These are phyloP conservation scores for Aspergillus costaricaensis DNA, from an alignment of 2,329 filamentous ascomycete species.

Conservation along the genomic window DNA sequence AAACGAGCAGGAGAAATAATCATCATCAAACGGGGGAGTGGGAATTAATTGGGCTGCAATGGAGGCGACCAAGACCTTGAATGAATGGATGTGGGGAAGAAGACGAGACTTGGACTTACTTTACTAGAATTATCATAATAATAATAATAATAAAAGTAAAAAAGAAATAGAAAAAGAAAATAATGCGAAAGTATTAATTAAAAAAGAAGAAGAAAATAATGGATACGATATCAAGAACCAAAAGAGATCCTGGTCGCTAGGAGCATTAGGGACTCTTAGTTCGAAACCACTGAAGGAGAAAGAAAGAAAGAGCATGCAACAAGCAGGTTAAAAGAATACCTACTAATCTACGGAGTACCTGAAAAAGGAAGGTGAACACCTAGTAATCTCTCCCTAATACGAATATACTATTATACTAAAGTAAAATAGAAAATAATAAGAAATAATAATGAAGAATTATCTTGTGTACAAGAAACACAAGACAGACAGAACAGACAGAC, in stretches of 20 bases:
- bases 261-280: background rate
- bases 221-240: background rate
- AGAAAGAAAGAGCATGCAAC: no score
- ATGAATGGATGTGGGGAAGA: slow-evolving; percentile 13
- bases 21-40: slow-evolving; percentile 8
- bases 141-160: background rate
- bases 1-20: slow-evolving; percentile 1
- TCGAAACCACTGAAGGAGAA: no score
- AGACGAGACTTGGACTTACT: background rate
- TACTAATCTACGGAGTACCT: background rate
- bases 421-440: no score
- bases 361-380: background rate
- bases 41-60: slow-evolving; percentile 24
- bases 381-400: background rate
- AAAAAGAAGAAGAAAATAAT: background rate
- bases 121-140: background rate
- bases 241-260: background rate
- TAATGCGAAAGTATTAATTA: background rate
- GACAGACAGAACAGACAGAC: no score
- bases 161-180: background rate
- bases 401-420: background rate
- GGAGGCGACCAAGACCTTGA: slow-evolving; percentile 11
- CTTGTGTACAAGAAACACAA: no score
- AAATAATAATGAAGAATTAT: background rate
- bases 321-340: no score